Evolutionary conservation across 2,329 filamentous ascomycete genomes (phyloP), one percentile per base, ranked within the genome.

Genomic region (Ophiocordyceps unilateralis): DNA sequence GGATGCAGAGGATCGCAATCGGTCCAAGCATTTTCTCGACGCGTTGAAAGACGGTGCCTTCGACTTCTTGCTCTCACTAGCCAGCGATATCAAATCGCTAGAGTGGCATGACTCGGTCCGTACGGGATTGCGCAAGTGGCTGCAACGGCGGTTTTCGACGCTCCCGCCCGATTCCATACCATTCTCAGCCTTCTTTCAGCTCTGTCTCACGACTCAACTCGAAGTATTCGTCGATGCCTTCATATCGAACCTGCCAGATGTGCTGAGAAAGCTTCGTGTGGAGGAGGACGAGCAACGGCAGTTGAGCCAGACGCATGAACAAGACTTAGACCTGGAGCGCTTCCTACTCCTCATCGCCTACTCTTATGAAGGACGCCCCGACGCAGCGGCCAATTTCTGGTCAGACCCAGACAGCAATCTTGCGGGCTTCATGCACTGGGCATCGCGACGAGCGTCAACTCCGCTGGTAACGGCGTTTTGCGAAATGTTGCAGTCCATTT

Each of bases 391-490:
- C 54, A 82, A 80, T 39, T 96, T 96, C 51, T 98, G 91, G 91
- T 74, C 75, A 26, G 88, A 95, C 55, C 78, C 83, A 2, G 91
- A 98, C 53, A 87, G 87, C 55, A 94, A 95, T 51, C 67, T 98
- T 26, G 84, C 88, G 48, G 91, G 91, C 0, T 98, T 98, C 57
- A 72, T 98, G 57, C 84, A 93, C 49, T 98, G 91, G 91, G 84
- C 88, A n/a, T 94, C 91, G 4, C 81, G 86, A 51, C 74, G 91
- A 52, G 87, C 93, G 47, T 94, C 93, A 0, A 95, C 93, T 0
- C 91, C 91, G n/a, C 73, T 94, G 21, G 88, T 93, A 46, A 91
- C 86, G 47, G 88, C 89, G 12, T 98, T 96, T 53, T 98, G 91
- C 59, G 89, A 96, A 57, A 89, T 98, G 78, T 68, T 98, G 15